Evolutionary conservation across 805 yeast genomes (phyloP), one percentile per base, ranked within the genome.

Genomic region (Zygosaccharomyces bailii): DNA sequence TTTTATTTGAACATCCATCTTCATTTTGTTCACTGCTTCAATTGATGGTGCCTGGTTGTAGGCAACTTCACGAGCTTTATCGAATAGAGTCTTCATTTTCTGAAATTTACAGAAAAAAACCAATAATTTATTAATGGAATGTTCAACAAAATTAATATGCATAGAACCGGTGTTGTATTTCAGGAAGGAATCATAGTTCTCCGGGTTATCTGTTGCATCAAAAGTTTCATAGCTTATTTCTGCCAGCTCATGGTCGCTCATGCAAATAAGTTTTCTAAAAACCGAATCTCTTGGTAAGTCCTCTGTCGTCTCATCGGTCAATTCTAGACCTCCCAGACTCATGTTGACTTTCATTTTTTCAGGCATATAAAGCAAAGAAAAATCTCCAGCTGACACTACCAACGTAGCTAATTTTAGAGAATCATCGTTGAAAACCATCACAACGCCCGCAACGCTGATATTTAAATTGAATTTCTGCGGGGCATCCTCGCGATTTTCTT

Each of bases 21-120:
- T 80, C 66, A 89, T 80, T 47, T 76, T 72, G 40, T 67, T 75
- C 11, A 69, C 72, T 6, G 65, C 44, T 34, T 76, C 75, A 34
- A 82, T 71, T 50, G 79, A 80, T 34, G 71, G 79, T 0, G 93
- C 93, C 61, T 86, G 95, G 53, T 84, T 78, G 53, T 88, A 76
- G 0, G 98, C 96, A 8, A 89, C 86, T 56, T 84, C 87, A 46
- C 98, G 76, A 0, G 98, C 95, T 16, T 76, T 70, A 57, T 93
- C 99, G 63, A 86, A 95, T n/a, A 90, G 72, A 3, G 77, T 78
- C 63, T 93, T 93, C 96, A 91, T 87, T 53, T 76, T 76, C 46
- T 80, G 83, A 57, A 95, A 86, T 53, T 84, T 84, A 51, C 78
- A 78, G 55, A 88, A 68, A 55, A 80, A 91, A 8, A 75, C 71